A percentile compares a stretch with the other conserved stretches of the same genome.
phyloP scores from a whole-genome alignment of 306 rosid genomes.

The Cicer arietinum region DNA sequence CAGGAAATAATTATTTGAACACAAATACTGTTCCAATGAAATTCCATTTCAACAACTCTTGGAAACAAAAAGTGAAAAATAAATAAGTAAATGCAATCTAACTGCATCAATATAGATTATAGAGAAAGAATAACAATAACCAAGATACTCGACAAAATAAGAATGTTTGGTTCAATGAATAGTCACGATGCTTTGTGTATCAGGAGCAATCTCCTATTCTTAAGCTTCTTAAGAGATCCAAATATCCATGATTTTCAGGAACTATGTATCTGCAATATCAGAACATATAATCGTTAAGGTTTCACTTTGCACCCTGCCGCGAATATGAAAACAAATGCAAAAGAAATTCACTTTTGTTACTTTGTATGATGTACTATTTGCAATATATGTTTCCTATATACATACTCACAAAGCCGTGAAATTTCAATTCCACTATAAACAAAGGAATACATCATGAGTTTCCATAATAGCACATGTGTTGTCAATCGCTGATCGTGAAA shows the following conservation, averaged over 20 bases:
- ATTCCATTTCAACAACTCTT: background rate
- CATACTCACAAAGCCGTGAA: constrained; percentile 4
- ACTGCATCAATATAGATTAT: background rate
- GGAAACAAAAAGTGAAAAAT: background rate
- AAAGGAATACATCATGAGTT: background rate
- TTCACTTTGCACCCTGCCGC: background rate
- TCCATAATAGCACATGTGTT: background rate
- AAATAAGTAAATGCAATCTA: background rate
- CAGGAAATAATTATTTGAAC: constrained; percentile 14
- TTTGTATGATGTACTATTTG: background rate
- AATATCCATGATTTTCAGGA: constrained; percentile 71
- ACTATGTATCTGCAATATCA: constrained; percentile 63
- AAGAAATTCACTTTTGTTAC: constrained; percentile 13
- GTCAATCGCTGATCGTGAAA: background rate
- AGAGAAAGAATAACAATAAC: background rate
- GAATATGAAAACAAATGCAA: constrained; percentile 12
- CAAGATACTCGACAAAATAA: background rate
- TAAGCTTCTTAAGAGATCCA: constrained; percentile 77
- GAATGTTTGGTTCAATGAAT: background rate
- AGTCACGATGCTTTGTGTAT: constrained; percentile 13
- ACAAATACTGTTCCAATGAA: constrained; percentile 1
- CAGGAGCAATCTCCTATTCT: constrained; percentile 68
- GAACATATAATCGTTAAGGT: constrained; percentile 11
- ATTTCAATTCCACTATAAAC: constrained; percentile 9
- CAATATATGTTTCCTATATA: background rate